Percentiles rank a stretch among this genome's conserved stretches.
phyloP scores from a whole-genome alignment of 164 flowering plant species.

The Annona squamosa region DNA sequence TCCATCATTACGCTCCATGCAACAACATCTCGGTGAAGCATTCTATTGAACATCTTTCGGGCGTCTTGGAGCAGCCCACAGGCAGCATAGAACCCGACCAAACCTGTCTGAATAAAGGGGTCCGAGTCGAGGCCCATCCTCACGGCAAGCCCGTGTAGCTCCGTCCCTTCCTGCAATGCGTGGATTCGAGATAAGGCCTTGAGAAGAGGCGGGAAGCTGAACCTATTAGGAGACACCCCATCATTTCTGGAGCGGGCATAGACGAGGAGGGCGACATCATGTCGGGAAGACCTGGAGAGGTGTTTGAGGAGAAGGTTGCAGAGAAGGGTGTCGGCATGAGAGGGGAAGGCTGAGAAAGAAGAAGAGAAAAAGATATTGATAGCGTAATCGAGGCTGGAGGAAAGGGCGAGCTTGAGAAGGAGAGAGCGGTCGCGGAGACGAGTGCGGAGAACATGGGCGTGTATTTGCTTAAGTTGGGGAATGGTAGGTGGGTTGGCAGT shows the following conservation, averaged over 20 bases:
- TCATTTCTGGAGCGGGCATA: constrained; percentile 35
- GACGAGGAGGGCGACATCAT: constrained; percentile 36
- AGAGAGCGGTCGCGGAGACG: constrained; percentile 16
- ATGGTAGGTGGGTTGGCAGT: constrained; percentile 30
- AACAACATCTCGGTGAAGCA: constrained; percentile 30
- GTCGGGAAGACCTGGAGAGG: constrained; percentile 34
- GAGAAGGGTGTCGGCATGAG: constrained; percentile 19
- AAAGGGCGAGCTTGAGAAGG: constrained; percentile 30
- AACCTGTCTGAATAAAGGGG: constrained; percentile 58
- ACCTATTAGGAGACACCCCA: constrained; percentile 39
- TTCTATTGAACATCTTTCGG: constrained; percentile 37
- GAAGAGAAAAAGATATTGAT: constrained; percentile 32
- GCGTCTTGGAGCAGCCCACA: constrained; percentile 35
- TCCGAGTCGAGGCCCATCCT: constrained; percentile 54
- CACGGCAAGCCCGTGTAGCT: constrained; percentile 55
- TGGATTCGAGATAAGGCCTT: constrained; percentile 41
- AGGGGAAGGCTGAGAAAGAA: not conserved
- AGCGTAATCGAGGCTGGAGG: constrained; percentile 40
- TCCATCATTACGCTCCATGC: constrained; percentile 67
- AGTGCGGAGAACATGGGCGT: constrained; percentile 42
- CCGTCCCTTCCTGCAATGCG: constrained; percentile 42
- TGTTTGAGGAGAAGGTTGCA: constrained; percentile 35
- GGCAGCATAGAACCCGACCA: constrained; percentile 43
- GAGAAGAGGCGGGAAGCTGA: constrained; percentile 54
- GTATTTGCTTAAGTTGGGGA: constrained; percentile 50